Conservation (phyloP, 345 rosid genomes). For the Heritiera fomes region DNA sequence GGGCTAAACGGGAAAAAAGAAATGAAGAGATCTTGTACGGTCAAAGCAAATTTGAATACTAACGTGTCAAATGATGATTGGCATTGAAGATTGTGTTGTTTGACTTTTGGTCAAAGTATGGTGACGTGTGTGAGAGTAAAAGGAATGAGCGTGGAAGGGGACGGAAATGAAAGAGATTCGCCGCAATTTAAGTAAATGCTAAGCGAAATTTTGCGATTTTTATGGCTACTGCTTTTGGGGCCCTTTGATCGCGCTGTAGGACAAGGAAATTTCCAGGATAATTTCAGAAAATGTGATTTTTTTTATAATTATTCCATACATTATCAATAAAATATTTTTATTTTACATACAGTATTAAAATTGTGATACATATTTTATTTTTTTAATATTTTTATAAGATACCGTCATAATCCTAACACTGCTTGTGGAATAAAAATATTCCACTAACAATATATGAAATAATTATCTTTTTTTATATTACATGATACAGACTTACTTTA, state of each 20-base stretch:
- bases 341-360: too few relatives aligned
- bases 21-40: background rate
- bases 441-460: too few relatives aligned
- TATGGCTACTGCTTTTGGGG: conserved; percentile 4
- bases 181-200: background rate
- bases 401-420: too few relatives aligned
- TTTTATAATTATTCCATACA: too few relatives aligned
- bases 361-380: too few relatives aligned
- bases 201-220: background rate
- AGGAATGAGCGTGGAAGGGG: background rate
- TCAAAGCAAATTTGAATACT: background rate
- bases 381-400: too few relatives aligned
- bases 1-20: background rate
- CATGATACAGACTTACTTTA: too few relatives aligned
- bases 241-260: background rate
- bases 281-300: too few relatives aligned
- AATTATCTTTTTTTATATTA: too few relatives aligned
- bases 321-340: too few relatives aligned
- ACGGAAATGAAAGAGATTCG: background rate
- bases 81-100: background rate
- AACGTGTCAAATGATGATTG: background rate
- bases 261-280: too few relatives aligned
- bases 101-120: background rate
- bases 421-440: too few relatives aligned
- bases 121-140: background rate